phyloP scores from a whole-genome alignment of 2,329 filamentous ascomycete genomes.

The Neofusicoccum sp. region DNA sequence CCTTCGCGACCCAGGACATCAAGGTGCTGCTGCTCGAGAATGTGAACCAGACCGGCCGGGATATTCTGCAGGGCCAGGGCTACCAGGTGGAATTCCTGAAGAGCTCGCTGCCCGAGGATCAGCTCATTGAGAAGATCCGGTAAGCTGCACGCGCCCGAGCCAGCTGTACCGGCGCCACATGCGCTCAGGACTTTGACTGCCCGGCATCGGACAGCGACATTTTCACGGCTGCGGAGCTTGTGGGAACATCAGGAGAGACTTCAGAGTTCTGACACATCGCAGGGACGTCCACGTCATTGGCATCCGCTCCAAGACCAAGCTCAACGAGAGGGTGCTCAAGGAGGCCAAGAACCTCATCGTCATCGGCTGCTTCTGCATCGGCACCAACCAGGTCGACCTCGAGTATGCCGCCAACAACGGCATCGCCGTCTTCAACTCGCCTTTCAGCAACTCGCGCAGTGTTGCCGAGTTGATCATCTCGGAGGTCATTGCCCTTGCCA shows the following conservation, averaged over 20 bases:
- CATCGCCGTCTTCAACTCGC: constrained; percentile 98
- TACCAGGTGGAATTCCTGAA: constrained; percentile 96
- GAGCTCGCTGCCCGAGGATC: constrained; percentile 82
- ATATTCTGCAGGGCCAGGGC: constrained; percentile 79
- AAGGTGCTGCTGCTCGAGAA: constrained; percentile 96
- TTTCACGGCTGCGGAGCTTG: constrained; percentile 4
- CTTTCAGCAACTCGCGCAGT: constrained; percentile 95
- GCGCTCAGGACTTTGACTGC: neutral
- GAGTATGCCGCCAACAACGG: constrained; percentile 78
- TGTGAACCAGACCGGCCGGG: constrained; percentile 84
- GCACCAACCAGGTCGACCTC: constrained; percentile 92
- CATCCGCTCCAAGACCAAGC: constrained; percentile 96
- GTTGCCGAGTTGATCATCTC: constrained; percentile 94
- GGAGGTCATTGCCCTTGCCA: constrained; percentile 87
- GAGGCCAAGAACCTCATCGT: constrained; percentile 94
- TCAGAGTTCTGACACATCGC: constrained; percentile 12
- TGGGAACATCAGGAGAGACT: constrained; percentile 13
- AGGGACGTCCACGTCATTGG: constrained; percentile 96
- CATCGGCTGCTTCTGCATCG: constrained; percentile 97
- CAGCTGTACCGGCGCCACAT: neutral
- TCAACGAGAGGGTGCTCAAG: constrained; percentile 78
- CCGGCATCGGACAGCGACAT: constrained; percentile 6
- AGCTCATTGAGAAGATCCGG: constrained; percentile 96
- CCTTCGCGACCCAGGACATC: constrained; percentile 92
- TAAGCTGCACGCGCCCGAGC: constrained; percentile 34